Conservation (phyloP, 768 basidiomycete genomes). For the Xerocomus brunneocitrinus region DNA sequence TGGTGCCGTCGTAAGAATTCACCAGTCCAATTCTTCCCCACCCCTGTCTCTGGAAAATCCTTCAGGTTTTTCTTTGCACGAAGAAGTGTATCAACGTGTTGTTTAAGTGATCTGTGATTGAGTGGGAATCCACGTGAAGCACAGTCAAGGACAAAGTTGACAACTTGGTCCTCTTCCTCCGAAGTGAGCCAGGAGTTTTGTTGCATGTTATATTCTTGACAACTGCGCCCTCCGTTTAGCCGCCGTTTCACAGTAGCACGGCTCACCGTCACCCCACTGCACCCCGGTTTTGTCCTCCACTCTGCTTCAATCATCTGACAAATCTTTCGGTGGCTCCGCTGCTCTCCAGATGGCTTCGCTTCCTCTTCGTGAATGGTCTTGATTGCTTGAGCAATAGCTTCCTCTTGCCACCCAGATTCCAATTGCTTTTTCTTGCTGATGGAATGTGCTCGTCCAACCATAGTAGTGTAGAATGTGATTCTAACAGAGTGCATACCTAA, state of each 20-base stretch:
- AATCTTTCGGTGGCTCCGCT: no score
- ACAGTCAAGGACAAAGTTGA: slow-evolving; percentile 6
- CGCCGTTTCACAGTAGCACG: background rate
- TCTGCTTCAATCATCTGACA: no score
- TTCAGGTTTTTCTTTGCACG: background rate
- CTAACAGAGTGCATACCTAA: no score
- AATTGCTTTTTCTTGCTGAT: no score
- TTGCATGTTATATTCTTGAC: background rate
- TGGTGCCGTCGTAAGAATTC: background rate
- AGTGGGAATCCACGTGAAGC: background rate
- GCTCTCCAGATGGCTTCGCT: no score
- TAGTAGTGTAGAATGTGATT: no score
- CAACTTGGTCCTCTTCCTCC: slow-evolving; percentile 28
- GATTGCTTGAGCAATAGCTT: no score
- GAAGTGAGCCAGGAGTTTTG: slow-evolving; percentile 21
- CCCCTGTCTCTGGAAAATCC: background rate
- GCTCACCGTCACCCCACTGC: background rate
- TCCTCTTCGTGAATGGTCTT: no score
- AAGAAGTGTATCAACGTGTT: background rate
- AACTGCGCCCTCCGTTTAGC: background rate
- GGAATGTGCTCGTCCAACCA: no score
- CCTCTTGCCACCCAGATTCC: no score
- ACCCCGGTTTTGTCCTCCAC: background rate
- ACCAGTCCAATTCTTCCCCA: background rate
- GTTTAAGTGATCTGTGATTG: background rate